Percentiles rank a stretch among this genome's conserved stretches.
Evolutionary conservation across 495 filamentous ascomycete genomes (phyloP).

Genomic region (Penicillium canescens): DNA sequence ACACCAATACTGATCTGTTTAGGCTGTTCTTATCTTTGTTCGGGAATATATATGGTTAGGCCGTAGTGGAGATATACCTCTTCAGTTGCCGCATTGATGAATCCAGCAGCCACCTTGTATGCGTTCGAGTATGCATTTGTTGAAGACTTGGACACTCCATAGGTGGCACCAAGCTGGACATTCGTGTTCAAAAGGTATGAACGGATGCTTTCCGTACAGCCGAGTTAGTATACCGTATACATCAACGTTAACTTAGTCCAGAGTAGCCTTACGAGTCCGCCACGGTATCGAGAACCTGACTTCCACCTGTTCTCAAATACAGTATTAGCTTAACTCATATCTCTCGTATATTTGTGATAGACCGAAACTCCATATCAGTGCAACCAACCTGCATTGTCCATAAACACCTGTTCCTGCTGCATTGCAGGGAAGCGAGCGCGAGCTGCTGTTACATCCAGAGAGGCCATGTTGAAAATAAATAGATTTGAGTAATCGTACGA

Average conservation of each 20-base stretch:
- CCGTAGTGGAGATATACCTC: conserved; percentile 51
- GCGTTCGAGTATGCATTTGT: conserved; percentile 55
- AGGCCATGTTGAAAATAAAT: conserved; percentile 9
- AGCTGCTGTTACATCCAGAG: conserved; percentile 54
- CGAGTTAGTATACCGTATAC: neutral
- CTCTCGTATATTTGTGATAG: neutral
- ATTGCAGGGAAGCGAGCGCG: conserved; percentile 66
- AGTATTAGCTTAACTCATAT: neutral
- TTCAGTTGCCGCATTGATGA: conserved; percentile 62
- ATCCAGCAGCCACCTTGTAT: conserved; percentile 61
- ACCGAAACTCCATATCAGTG: neutral
- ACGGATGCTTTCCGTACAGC: conserved; percentile 47
- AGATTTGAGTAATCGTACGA: neutral
- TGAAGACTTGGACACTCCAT: conserved; percentile 53
- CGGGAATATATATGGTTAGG: neutral
- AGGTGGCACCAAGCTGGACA: conserved; percentile 71
- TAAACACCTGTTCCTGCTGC: conserved; percentile 62
- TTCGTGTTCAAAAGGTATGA: conserved; percentile 68
- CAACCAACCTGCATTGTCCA: conserved; percentile 63
- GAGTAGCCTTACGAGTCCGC: conserved; percentile 57
- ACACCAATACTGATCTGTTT: conserved; percentile 49
- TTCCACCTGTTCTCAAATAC: conserved; percentile 50
- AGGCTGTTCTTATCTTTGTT: neutral
- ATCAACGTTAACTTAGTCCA: neutral
- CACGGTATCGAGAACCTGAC: conserved; percentile 63